Percentiles rank a stretch among this genome's conserved stretches.
phyloP scores from a whole-genome alignment of 192 early-diverging fungal genomes.

The Piromyces finnis region DNA sequence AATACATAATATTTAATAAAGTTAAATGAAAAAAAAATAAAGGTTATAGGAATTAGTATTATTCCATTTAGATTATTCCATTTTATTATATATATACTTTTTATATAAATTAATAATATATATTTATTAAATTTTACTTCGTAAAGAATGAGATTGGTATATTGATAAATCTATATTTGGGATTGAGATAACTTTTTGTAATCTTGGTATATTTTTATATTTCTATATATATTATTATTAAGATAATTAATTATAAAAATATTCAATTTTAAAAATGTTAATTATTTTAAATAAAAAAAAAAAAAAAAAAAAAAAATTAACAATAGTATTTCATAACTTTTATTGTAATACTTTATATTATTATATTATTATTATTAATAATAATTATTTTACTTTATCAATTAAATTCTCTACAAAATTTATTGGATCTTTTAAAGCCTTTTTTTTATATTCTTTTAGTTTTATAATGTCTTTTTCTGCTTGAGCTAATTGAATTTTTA shows the following conservation, averaged over 20 bases:
- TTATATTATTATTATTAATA: too few species aligned
- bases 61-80: too few species aligned
- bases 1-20: not conserved
- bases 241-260: too few species aligned
- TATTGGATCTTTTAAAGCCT: not conserved
- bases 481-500: not conserved
- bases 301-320: too few species aligned
- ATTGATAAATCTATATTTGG: not conserved
- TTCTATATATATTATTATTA: not conserved
- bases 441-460: not conserved
- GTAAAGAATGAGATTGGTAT: not conserved
- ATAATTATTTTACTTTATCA: not conserved
- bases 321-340: too few species aligned
- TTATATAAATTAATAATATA: too few species aligned
- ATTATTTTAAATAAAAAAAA: too few species aligned
- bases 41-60: too few species aligned
- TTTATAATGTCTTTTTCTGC: not conserved
- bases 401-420: not conserved
- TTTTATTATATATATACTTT: too few species aligned
- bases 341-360: too few species aligned
- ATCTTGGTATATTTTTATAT: not conserved
- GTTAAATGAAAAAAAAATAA: too few species aligned
- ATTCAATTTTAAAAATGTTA: too few species aligned
- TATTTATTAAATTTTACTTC: not conserved
- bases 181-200: not conserved